Conservation (phyloP, 1,139 yeast species). For the Suhomyces wounanorum region DNA sequence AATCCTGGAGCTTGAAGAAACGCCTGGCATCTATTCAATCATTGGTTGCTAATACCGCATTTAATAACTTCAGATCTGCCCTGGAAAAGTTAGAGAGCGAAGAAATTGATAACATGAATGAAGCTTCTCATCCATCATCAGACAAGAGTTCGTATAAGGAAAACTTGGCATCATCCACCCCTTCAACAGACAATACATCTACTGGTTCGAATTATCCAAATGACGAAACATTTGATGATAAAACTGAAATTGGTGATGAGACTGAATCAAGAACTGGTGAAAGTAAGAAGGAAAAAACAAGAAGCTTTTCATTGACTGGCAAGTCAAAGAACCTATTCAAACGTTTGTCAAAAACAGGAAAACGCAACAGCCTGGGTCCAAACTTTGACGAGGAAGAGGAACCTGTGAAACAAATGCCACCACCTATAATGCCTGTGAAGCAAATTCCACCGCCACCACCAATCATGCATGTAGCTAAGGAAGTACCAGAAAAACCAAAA, state of each 20-base stretch:
- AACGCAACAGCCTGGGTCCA: conserved; percentile 11
- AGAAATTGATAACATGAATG: conserved; percentile 9
- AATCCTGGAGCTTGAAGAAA: conserved; percentile 8
- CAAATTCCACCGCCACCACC: not conserved
- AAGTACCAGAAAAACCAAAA: not conserved
- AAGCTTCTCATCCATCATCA: conserved; percentile 17
- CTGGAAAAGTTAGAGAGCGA: conserved; percentile 6
- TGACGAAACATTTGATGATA: conserved; percentile 3
- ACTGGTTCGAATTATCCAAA: conserved; percentile 17
- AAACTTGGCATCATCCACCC: conserved; percentile 16
- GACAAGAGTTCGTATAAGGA: conserved; percentile 21
- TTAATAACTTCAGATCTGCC: conserved; percentile 38
- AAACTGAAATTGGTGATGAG: conserved; percentile 10
- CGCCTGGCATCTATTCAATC: conserved; percentile 25
- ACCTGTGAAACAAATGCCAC: conserved; percentile 4
- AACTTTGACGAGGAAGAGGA: conserved; percentile 19
- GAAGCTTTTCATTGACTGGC: conserved; percentile 29
- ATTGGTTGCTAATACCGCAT: conserved; percentile 45
- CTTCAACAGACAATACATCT: conserved; percentile 29
- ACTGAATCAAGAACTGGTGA: conserved; percentile 6
- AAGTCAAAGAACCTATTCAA: conserved; percentile 38
- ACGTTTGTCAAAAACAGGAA: conserved; percentile 33
- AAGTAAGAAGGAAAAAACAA: conserved; percentile 22
- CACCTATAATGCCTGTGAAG: not conserved
- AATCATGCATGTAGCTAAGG: not conserved